Percentiles rank a stretch among this genome's conserved stretches.
Evolutionary conservation across 176 grass and related monocot genomes (phyloP).

Genomic region (Zoysia japonica): DNA sequence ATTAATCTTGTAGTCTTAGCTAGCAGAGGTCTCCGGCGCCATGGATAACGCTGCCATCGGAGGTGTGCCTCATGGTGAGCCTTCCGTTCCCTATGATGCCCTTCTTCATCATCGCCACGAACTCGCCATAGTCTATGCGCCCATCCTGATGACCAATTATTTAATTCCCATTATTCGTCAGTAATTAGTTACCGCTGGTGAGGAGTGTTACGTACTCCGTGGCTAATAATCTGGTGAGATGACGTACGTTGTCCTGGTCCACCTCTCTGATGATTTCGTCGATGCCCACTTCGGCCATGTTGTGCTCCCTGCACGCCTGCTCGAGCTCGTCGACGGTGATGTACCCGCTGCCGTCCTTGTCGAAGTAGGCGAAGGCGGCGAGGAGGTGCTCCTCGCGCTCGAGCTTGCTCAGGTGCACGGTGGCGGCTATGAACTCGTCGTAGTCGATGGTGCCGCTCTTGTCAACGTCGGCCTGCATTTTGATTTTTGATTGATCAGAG

Average conservation of each 20-base stretch:
- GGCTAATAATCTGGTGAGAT: no score
- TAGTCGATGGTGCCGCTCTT: constrained; percentile 69
- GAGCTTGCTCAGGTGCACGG: constrained; percentile 76
- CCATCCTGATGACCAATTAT: constrained; percentile 41
- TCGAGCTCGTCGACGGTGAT: constrained; percentile 85
- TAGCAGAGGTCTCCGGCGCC: constrained; percentile 14
- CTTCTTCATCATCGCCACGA: constrained; percentile 83
- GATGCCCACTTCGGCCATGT: constrained; percentile 62
- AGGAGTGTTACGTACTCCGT: no score
- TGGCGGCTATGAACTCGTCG: constrained; percentile 71
- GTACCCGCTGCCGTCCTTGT: constrained; percentile 79
- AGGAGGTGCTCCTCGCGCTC: constrained; percentile 73
- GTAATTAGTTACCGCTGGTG: no score
- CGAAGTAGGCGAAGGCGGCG: constrained; percentile 72
- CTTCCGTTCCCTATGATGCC: constrained; percentile 57
- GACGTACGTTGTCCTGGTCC: constrained; percentile 68
- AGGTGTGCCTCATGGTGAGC: constrained; percentile 49
- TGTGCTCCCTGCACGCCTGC: constrained; percentile 77
- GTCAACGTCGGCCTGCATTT: constrained; percentile 54
- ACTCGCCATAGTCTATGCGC: constrained; percentile 69
- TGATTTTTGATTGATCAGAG: no score
- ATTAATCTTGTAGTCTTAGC: no score
- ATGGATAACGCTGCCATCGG: constrained; percentile 47
- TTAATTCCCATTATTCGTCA: no score
- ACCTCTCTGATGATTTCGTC: constrained; percentile 72